Evolutionary conservation across 2,329 filamentous ascomycete species (phyloP).

Genomic region (Tolypocladium endophyticum): DNA sequence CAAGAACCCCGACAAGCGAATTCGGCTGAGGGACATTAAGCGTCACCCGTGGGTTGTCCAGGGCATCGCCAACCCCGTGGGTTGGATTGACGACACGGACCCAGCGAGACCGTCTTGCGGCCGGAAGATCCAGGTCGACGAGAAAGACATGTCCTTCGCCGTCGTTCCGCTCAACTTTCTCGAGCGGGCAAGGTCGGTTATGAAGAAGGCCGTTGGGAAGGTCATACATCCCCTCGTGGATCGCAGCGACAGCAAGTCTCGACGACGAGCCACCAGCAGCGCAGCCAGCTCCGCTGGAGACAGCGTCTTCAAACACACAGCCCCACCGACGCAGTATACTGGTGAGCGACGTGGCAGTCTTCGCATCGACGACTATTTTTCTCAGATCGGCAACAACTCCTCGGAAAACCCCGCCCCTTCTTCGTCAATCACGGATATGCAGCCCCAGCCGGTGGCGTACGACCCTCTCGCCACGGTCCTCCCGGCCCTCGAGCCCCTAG

Average conservation of each 20-base stretch:
- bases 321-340: constrained; percentile 42
- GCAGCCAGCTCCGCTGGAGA: constrained; percentile 55
- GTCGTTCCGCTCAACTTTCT: constrained; percentile 84
- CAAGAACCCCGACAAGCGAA: constrained; percentile 83
- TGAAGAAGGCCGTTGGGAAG: constrained; percentile 57
- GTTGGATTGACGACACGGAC: constrained; percentile 93
- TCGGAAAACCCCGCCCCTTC: constrained; percentile 13
- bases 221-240: constrained; percentile 52
- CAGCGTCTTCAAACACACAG: constrained; percentile 29
- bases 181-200: constrained; percentile 70
- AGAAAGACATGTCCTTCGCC: constrained; percentile 77
- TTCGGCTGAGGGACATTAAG: constrained; percentile 85
- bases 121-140: constrained; percentile 84
- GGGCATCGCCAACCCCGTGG: constrained; percentile 61
- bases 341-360: constrained; percentile 43
- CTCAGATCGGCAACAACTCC: constrained; percentile 25
- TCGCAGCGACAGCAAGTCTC: constrained; percentile 41
- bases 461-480: constrained; percentile 30
- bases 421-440: constrained; percentile 12
- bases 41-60: constrained; percentile 83
- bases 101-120: constrained; percentile 68
- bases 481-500: constrained; percentile 16
- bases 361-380: constrained; percentile 44
- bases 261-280: constrained; percentile 50
- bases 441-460: constrained; percentile 19